Conservation (phyloP, 2,329 filamentous ascomycete genomes). For the Dryadomyces sulphureus region DNA sequence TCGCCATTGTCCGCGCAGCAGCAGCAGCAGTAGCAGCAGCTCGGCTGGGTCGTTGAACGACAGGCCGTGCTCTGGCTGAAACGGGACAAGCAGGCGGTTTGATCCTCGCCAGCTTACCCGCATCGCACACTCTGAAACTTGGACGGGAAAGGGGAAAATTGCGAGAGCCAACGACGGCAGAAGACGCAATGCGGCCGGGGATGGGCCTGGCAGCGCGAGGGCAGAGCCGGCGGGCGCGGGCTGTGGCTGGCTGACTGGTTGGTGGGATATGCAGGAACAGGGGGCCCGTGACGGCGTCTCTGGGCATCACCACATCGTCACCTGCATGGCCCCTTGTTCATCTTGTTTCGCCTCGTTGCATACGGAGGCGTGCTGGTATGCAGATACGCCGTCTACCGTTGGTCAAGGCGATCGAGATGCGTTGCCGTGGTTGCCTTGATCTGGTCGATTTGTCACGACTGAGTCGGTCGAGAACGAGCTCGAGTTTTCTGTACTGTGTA, state of each 20-base stretch:
- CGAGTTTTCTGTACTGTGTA: too few species aligned
- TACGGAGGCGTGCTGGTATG: not conserved
- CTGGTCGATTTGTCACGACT: too few species aligned
- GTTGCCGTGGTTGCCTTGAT: too few species aligned
- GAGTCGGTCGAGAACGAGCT: too few species aligned
- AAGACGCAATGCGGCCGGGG: not conserved
- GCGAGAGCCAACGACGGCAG: not conserved
- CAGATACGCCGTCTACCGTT: not conserved
- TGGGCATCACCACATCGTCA: not conserved
- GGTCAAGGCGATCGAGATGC: too few species aligned
- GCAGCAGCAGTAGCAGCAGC: too few species aligned
- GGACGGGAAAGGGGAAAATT: constrained; percentile 6
- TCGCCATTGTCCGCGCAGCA: too few species aligned
- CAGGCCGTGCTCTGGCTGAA: constrained; percentile 4
- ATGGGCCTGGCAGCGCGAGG: not conserved
- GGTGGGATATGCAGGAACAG: constrained; percentile 1
- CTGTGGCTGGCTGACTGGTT: not conserved
- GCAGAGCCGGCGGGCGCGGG: not conserved
- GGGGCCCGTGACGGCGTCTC: not conserved
- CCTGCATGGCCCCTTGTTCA: constrained; percentile 1
- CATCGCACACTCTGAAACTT: constrained; percentile 10
- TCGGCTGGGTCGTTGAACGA: too few species aligned
- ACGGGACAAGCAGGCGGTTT: constrained; percentile 9
- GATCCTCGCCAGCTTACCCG: constrained; percentile 9
- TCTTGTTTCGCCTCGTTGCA: not conserved